Conservation (phyloP, 2,329 filamentous ascomycete species). For the Gaeumannomyces sp. region DNA sequence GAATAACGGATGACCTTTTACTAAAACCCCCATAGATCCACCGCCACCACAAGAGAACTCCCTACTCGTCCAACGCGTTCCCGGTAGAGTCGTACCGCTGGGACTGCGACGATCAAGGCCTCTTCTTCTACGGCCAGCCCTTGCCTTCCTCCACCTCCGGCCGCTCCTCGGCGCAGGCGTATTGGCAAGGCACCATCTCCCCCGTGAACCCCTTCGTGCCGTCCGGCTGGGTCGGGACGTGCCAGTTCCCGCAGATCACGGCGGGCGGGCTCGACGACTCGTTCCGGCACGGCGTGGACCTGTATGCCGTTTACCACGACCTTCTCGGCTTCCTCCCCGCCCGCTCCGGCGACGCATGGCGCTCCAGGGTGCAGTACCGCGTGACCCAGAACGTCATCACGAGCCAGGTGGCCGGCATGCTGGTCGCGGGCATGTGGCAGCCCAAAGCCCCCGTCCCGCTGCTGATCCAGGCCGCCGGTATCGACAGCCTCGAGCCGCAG, state of each 20-base stretch:
- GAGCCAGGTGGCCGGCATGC: conserved; percentile 70
- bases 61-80: conserved; percentile 72
- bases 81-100: conserved; percentile 66
- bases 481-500: conserved; percentile 69
- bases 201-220: conserved; percentile 60
- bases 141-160: conserved; percentile 22
- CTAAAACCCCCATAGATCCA: conserved; percentile 50
- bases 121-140: conserved; percentile 64
- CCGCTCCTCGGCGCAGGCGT: conserved; percentile 31
- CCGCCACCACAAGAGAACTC: conserved; percentile 78
- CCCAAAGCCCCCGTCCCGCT: conserved; percentile 29
- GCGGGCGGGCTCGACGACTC: conserved; percentile 65
- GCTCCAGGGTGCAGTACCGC: conserved; percentile 50
- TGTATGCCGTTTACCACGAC: conserved; percentile 69
- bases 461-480: conserved; percentile 43
- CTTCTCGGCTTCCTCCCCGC: conserved; percentile 61
- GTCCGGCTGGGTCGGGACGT: conserved; percentile 64
- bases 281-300: conserved; percentile 68
- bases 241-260: conserved; percentile 78
- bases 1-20: background rate
- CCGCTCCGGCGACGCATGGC: conserved; percentile 32
- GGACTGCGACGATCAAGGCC: conserved; percentile 63
- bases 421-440: conserved; percentile 64
- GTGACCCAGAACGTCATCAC: conserved; percentile 82
- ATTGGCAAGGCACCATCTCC: conserved; percentile 60